phyloP scores from a whole-genome alignment of 2,329 filamentous ascomycete species.

The Fusarium zealandicum region DNA sequence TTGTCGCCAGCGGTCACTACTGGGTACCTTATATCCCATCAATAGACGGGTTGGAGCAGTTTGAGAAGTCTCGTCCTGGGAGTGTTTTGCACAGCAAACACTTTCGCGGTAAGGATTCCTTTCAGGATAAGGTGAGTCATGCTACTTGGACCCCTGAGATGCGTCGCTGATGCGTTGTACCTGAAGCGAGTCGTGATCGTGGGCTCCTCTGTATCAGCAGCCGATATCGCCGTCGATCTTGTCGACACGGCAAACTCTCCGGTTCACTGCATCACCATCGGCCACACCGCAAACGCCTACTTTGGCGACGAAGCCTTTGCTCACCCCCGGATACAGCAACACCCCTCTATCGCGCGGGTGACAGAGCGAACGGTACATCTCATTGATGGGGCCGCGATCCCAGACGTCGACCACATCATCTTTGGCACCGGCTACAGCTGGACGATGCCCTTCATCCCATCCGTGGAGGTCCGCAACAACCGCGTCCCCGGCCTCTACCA shows the following conservation, averaged over 20 bases:
- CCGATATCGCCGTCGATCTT: conserved; percentile 66
- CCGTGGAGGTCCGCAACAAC: conserved; percentile 60
- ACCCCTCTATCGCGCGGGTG: conserved; percentile 58
- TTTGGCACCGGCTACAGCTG: conserved; percentile 73
- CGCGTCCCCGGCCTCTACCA: conserved; percentile 64
- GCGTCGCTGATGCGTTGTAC: not conserved
- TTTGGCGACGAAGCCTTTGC: conserved; percentile 67
- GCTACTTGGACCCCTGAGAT: not conserved
- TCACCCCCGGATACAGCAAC: conserved; percentile 59
- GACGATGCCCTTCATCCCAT: conserved; percentile 67
- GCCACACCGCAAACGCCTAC: conserved; percentile 58
- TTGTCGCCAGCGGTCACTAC: conserved; percentile 68
- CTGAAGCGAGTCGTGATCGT: conserved; percentile 64
- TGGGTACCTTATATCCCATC: conserved; percentile 63
- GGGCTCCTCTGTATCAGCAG: conserved; percentile 69
- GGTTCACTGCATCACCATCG: conserved; percentile 59
- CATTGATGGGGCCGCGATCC: conserved; percentile 59
- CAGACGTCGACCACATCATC: conserved; percentile 66
- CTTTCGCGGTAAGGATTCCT: conserved; percentile 56
- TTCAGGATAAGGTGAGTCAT: conserved; percentile 52
- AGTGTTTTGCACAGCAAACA: conserved; percentile 64
- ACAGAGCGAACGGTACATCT: conserved; percentile 60
- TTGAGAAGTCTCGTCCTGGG: conserved; percentile 55
- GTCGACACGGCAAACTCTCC: conserved; percentile 54
- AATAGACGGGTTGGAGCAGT: conserved; percentile 57